Base-by-base conservation (phyloP, 1,284 basidiomycete species). In the Pascua sp. region DNA sequence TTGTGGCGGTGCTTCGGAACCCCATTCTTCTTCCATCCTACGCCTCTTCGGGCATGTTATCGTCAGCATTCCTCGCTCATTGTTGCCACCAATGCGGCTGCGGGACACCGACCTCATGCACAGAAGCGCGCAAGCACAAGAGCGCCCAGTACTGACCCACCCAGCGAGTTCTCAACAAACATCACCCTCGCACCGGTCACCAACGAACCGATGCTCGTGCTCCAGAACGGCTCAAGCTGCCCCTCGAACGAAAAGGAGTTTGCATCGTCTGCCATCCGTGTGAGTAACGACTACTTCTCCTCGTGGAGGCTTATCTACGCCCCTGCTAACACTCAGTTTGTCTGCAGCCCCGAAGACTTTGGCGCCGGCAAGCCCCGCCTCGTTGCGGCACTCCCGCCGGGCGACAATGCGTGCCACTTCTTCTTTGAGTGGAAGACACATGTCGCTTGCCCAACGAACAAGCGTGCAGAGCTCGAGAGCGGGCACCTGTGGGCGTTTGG, bases 351-450 rank as follows among this genome's bases (percentile, higher is more conserved):
- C 42, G 55, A 65, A 32, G 70, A 72, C 42, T 77, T 74, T 56
- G 55, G 64, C 37, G 66, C 71, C 4, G 76, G 75, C 11, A 68
- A 53, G 11, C 76, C 75, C 2, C 56, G 59, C 3, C 67, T 77
- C 15, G 59, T 77, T 5, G 72, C 75, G 5, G 64, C 72, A 7
- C 60, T 77, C 0, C 76, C 76, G 8, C 65, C 70, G 0, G 65
- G 66, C 13, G 57, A 65, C 37, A 59, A 74, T 24, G 64, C 68
- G 32, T 77, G 76, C 55, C 69, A 74, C 47, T 77, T 76, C 62
- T 72, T 71, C 66, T 77, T 77, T 53, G 76, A 77, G 52, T 77
- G 76, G 76, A 62, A 61, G 47, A 76, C 72, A 11, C 76, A 76
- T 54, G 71, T 75, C 36, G 76, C 76, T 5, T 77, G 76, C 61